phyloP scores from a whole-genome alignment of 78 protist species.

The slime mould (Dictyostelium discoideum) region DNA sequence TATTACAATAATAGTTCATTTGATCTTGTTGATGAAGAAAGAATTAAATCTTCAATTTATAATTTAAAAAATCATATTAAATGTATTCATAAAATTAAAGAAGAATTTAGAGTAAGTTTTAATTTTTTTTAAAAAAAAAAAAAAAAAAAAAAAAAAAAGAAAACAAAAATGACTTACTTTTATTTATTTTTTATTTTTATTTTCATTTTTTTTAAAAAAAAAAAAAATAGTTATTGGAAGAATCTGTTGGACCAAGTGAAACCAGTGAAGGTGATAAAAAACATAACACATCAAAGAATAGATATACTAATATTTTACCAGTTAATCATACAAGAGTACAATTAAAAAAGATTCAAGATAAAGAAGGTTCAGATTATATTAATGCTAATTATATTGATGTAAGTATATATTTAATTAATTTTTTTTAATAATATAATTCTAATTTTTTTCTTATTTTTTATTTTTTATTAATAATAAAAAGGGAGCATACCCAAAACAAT shows the following conservation, averaged over 20 bases:
- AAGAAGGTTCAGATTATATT: conserved; percentile 86
- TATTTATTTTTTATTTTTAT: no score
- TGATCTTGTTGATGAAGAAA: conserved; percentile 8
- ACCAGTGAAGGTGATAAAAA: conserved; percentile 60
- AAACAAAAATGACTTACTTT: background rate
- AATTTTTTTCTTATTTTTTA: background rate
- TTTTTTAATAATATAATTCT: background rate
- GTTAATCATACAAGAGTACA: conserved; percentile 69
- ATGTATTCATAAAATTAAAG: background rate
- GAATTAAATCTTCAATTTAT: conserved; percentile 31
- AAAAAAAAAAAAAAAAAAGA: no score
- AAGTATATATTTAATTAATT: background rate
- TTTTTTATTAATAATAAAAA: background rate
- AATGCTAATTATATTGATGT: conserved; percentile 88
- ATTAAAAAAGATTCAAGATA: conserved; percentile 27
- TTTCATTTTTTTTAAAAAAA: no score
- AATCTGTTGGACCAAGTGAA: conserved; percentile 3
- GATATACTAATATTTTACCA: conserved; percentile 86
- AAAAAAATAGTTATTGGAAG: conserved; percentile 11
- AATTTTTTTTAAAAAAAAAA: no score
- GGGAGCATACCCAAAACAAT: conserved; percentile 62
- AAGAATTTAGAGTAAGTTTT: conserved; percentile 31
- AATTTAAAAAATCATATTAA: conserved; percentile 21
- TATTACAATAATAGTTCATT: background rate
- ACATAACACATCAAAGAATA: conserved; percentile 78